Conservation (phyloP, 2,329 filamentous ascomycete genomes). For the Diaporthe humulicola region DNA sequence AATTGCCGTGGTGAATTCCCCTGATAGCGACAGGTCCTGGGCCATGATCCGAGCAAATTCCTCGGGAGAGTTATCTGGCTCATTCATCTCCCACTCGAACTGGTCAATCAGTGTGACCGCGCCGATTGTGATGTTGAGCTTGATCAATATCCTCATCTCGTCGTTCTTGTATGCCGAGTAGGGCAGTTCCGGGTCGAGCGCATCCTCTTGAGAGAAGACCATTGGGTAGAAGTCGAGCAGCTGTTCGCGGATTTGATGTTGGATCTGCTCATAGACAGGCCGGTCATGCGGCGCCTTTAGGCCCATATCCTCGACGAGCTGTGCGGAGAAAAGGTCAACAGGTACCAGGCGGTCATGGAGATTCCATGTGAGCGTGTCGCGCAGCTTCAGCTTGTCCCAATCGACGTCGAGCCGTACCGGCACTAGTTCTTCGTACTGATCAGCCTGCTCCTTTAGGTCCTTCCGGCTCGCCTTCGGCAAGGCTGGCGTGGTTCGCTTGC, state of each 20-base stretch:
- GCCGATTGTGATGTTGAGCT: slow-evolving; percentile 97
- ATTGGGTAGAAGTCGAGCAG: slow-evolving; percentile 94
- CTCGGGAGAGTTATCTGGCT: slow-evolving; percentile 92
- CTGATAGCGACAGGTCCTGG: slow-evolving; percentile 88
- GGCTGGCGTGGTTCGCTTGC: slow-evolving; percentile 79
- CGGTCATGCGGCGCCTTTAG: slow-evolving; percentile 78
- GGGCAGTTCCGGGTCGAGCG: slow-evolving; percentile 88
- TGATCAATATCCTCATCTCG: slow-evolving; percentile 96
- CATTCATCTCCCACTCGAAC: slow-evolving; percentile 99
- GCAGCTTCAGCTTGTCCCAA: slow-evolving; percentile 93
- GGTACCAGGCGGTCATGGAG: slow-evolving; percentile 88
- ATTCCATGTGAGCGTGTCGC: slow-evolving; percentile 99
- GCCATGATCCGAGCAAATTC: slow-evolving; percentile 94
- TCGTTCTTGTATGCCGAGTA: slow-evolving; percentile 98
- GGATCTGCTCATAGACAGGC: slow-evolving; percentile 71
- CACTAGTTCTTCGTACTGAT: slow-evolving; percentile 91
- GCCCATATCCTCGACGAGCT: slow-evolving; percentile 92
- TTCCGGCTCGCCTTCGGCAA: slow-evolving; percentile 79
- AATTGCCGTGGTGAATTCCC: slow-evolving; percentile 97
- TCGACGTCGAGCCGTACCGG: slow-evolving; percentile 94
- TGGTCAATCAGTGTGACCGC: slow-evolving; percentile 95
- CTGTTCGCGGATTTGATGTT: slow-evolving; percentile 86
- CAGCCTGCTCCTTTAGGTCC: slow-evolving; percentile 86
- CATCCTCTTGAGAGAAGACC: slow-evolving; percentile 89
- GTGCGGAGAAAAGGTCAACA: slow-evolving; percentile 86